Evolutionary conservation across 2,329 filamentous ascomycete genomes (phyloP).

Genomic region (Rhinocladiella mackenziei): DNA sequence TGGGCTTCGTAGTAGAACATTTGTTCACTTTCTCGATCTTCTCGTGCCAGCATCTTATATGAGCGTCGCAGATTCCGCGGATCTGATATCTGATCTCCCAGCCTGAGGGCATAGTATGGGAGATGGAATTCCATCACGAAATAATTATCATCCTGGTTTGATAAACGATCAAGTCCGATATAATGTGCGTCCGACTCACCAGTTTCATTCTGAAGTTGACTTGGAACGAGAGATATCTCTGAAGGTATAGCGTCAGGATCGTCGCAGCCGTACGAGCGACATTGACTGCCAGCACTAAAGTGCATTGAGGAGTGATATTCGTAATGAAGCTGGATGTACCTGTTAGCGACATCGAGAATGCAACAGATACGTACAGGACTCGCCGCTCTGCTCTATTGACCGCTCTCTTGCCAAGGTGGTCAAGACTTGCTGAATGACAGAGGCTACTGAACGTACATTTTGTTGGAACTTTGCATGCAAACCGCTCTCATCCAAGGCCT

Average conservation of each 20-base stretch:
- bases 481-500: too few species aligned
- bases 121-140: conserved; percentile 17
- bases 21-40: neutral
- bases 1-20: conserved; percentile 9
- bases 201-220: conserved; percentile 7
- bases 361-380: too few species aligned
- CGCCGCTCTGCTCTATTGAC: too few species aligned
- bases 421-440: too few species aligned
- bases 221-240: conserved; percentile 5
- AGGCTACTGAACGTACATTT: too few species aligned
- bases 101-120: conserved; percentile 11
- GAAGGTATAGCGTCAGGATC: conserved; percentile 2
- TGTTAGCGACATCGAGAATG: too few species aligned
- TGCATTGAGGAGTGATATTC: conserved; percentile 5
- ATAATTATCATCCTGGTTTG: neutral
- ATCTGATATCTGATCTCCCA: neutral
- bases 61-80: neutral
- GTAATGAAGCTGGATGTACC: neutral
- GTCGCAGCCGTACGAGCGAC: neutral
- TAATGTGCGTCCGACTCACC: conserved; percentile 1
- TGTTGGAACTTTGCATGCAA: too few species aligned
- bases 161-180: too few species aligned
- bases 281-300: conserved; percentile 2
- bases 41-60: too few species aligned
- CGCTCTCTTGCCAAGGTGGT: too few species aligned